Percentiles rank a stretch among this genome's conserved stretches.
phyloP scores from a whole-genome alignment of 169 alveolate genomes.

The Plasmodium falciparum region DNA sequence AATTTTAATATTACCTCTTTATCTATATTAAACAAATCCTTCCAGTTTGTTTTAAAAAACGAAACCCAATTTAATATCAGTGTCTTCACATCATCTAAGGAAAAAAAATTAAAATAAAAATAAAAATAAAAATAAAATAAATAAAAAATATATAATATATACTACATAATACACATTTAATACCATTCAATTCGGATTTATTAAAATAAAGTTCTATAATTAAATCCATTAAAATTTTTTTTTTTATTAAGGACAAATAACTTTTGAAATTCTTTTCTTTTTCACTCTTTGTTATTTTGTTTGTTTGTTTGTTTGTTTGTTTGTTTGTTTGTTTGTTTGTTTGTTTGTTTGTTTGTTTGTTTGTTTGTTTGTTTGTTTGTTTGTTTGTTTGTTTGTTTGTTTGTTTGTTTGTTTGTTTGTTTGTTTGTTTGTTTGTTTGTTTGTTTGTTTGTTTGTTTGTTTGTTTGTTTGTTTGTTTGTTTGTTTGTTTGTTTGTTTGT shows the following conservation, averaged over 20 bases:
- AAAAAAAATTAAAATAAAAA: no score
- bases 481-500: no score
- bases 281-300: no score
- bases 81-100: constrained; percentile 34
- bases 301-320: no score
- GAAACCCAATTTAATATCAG: constrained; percentile 59
- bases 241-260: not conserved
- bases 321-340: no score
- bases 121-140: not conserved
- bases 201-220: constrained; percentile 15
- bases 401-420: no score
- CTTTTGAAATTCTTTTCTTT: not conserved
- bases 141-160: not conserved
- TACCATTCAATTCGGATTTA: constrained; percentile 21
- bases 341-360: no score
- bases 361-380: no score
- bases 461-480: no score
- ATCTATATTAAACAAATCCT: constrained; percentile 30
- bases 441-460: no score
- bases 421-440: no score
- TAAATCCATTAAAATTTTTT: not conserved
- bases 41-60: constrained; percentile 61
- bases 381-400: no score
- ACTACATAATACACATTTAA: not conserved
- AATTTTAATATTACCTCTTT: constrained; percentile 50